Base-by-base conservation (phyloP, 208 protist species). In the Leptomonas pyrrhocoris region DNA sequence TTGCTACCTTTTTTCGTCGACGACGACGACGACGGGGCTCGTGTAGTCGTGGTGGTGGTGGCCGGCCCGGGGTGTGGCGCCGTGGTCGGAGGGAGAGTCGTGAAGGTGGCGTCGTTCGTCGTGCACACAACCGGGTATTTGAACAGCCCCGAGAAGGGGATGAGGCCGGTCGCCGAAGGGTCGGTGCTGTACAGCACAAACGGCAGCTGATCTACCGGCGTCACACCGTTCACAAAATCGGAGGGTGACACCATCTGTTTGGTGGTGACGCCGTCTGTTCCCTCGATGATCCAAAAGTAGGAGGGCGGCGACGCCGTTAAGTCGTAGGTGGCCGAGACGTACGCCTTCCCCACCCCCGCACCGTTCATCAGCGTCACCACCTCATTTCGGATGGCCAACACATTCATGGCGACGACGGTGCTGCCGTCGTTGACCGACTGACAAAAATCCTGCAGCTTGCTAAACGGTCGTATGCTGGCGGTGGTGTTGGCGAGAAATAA, bases 141-240 rank as follows among this genome's bases (percentile, higher is more conserved):
- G 15, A 5, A 46, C 55, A 25, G 34, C 27, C 55, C 55, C 2
- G 55, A 6, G 36, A 30, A 60, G 8, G 55, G 55, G 5, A 48
- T 28, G 15, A 60, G 36, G 21, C 55, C 55, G n/a, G 55, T 9
- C 19, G 36, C 5, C 8, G 6, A 25, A 13, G 18, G 49, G 23
- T 54, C 49, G 49, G 21, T 46, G 55, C 55, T 60, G 55, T 46
- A 60, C 19, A 60, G 55, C 55, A 60, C 55, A 30, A 60, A 60
- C 11, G 11, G 18, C 34, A 60, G 36, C 30, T 48, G 55, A 34
- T 43, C 36, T 13, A 7, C 8, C n/a, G 55, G 55, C 15, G n/a
- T 15, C 1, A 38, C 31, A 23, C 55, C 55, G 4, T 13, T 3
- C 19, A 46, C 36, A n/a, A 60, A 60, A 3, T 60, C 55, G 13